phyloP scores from a whole-genome alignment of 2,329 filamentous ascomycete genomes.

The Pseudogymnoascus sp. region DNA sequence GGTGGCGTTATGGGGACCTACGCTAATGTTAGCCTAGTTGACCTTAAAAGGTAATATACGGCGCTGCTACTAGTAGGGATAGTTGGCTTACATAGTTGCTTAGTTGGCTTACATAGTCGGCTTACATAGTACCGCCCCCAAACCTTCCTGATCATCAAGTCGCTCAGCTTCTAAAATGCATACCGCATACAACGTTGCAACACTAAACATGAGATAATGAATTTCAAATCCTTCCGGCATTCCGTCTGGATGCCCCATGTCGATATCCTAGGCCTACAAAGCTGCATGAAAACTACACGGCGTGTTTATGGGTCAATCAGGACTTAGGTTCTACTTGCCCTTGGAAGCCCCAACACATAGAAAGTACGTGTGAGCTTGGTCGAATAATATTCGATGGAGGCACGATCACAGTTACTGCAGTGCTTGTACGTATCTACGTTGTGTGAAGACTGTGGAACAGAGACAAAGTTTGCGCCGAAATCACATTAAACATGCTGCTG shows the following conservation, averaged over 20 bases:
- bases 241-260: not conserved
- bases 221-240: not conserved
- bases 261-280: not conserved
- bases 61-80: not conserved
- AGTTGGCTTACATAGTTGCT: no score
- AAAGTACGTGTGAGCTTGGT: not conserved
- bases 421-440: not conserved
- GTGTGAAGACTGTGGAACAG: not conserved
- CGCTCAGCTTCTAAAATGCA: not conserved
- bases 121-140: not conserved
- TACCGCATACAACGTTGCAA: not conserved
- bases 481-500: not conserved
- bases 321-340: not conserved
- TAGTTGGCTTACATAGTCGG: not conserved
- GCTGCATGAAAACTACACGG: not conserved
- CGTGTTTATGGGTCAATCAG: not conserved
- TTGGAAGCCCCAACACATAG: not conserved
- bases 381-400: not conserved
- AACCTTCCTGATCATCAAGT: not conserved
- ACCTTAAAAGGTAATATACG: not conserved
- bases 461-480: not conserved
- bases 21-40: not conserved
- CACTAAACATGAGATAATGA: not conserved
- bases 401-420: not conserved
- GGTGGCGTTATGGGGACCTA: not conserved